Base-by-base conservation (phyloP, 169 alveolate genomes). In the Cryptosporidium canis region DNA sequence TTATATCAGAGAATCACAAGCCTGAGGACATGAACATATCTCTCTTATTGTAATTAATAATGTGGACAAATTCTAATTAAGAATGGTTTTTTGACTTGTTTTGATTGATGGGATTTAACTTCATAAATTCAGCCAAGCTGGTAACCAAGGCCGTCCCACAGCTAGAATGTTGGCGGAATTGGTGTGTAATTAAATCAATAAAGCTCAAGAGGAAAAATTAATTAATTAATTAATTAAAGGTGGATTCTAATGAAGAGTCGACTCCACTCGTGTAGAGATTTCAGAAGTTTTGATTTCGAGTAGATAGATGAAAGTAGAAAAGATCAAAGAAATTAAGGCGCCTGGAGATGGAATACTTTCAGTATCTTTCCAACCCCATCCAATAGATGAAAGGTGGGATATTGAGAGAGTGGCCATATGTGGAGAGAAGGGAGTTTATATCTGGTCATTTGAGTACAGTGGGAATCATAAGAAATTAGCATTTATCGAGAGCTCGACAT, bases 321-420 rank as follows among this genome's bases (percentile, higher is more conserved):
- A 77, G 44, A 43, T 77, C n/a, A 48, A 44, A 29, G 71, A 77
- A 39, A 58, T 77, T 21, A 55, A 61, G 44, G 87, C 87, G 3
- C 87, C 87, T 9, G 87, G 87, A 44, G 72, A 77, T 39, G 87
- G 70, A 41, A 55, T 77, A 24, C 47, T 77, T 24, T 77, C 87
- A 21, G 72, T 77, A 16, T 58, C 77, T 33, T 77, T 77, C 55
- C 87, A 77, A 61, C 87, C 87, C 8, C 87, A 77, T 61, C 87
- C 87, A 41, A 43, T 77, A 18, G 29, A 37, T 41, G 71, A 77
- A 16, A 37, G 43, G 31, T 77, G 87, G 87, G 71, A 77, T 44
- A 43, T 53, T 12, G 87, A 77, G 18, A 55, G 87, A 55, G 71
- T 77, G 16, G 68, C 87, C 16, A 61, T 77, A 27, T 77, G 87